These are phyloP conservation scores for Sherardia arvensis DNA, from an alignment of 257 asterid species.

Conservation along the genomic window DNA sequence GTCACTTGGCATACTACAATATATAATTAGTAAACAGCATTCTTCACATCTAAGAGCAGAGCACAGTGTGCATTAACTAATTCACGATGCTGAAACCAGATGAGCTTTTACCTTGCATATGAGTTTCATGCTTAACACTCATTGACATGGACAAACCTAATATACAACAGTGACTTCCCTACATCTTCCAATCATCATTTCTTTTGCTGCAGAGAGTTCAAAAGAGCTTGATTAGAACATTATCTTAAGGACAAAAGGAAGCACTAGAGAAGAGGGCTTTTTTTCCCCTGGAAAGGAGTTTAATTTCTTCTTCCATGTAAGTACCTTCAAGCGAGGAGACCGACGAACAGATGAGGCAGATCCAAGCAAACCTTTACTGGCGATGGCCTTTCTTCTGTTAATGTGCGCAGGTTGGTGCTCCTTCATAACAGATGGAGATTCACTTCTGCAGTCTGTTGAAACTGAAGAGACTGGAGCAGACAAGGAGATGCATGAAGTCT, in stretches of 20 bases:
- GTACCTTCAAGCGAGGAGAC: conserved; percentile 67
- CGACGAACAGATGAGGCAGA: conserved; percentile 60
- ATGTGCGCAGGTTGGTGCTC: conserved; percentile 30
- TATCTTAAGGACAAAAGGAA: background rate
- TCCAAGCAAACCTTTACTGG: conserved; percentile 45
- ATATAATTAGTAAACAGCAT: too few species aligned
- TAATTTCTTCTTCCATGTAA: background rate
- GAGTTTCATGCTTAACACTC: conserved; percentile 5
- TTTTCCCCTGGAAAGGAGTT: background rate
- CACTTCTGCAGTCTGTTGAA: conserved; percentile 47
- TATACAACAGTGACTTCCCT: conserved; percentile 4
- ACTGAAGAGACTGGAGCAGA: conserved; percentile 62
- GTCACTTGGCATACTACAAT: background rate
- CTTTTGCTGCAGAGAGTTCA: conserved; percentile 41
- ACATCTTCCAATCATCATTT: conserved; percentile 24
- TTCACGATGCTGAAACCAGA: conserved; percentile 5
- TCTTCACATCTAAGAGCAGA: background rate
- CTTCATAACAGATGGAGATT: conserved; percentile 33
- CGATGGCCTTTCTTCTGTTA: conserved; percentile 30
- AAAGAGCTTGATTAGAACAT: background rate
- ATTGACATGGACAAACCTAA: background rate
- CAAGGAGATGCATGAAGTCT: conserved; percentile 27
- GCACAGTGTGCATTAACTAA: background rate
- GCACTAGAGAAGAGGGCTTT: background rate
- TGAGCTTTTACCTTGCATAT: conserved; percentile 10